These are phyloP conservation scores for Phanerodontia chrysosporium DNA, from an alignment of 768 basidiomycete species.

Conservation along the genomic window DNA sequence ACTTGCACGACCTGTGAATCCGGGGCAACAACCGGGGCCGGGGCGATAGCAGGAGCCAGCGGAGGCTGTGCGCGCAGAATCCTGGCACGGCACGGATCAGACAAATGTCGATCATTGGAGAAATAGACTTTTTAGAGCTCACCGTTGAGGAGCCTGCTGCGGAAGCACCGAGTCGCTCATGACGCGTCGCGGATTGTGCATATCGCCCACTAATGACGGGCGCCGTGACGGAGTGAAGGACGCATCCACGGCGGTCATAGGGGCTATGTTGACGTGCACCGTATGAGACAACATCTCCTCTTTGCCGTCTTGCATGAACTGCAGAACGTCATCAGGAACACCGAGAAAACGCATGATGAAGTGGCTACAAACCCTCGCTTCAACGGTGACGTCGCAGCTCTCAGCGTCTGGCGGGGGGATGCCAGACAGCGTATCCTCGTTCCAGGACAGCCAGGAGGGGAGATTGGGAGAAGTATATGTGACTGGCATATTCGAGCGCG, in stretches of 20 bases:
- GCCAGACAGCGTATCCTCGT: slow-evolving; percentile 77
- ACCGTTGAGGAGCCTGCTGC: slow-evolving; percentile 30
- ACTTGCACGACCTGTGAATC: slow-evolving; percentile 78
- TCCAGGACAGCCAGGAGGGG: slow-evolving; percentile 88
- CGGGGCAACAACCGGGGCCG: slow-evolving; percentile 36
- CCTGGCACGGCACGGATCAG: slow-evolving; percentile 13
- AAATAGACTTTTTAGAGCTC: background rate
- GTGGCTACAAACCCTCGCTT: slow-evolving; percentile 58
- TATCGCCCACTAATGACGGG: slow-evolving; percentile 43
- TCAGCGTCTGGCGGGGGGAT: slow-evolving; percentile 74
- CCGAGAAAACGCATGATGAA: background rate
- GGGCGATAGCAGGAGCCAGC: slow-evolving; percentile 26
- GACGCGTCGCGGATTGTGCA: slow-evolving; percentile 38
- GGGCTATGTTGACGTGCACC: slow-evolving; percentile 71
- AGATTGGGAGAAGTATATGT: slow-evolving; percentile 75
- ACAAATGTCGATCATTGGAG: background rate
- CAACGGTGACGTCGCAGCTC: slow-evolving; percentile 68
- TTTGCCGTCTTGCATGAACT: slow-evolving; percentile 73
- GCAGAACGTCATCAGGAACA: slow-evolving; percentile 15
- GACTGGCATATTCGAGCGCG: slow-evolving; percentile 75
- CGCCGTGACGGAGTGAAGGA: slow-evolving; percentile 41
- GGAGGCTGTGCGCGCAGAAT: slow-evolving; percentile 29
- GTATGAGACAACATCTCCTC: slow-evolving; percentile 65
- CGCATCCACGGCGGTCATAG: slow-evolving; percentile 48
- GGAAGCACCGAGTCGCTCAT: slow-evolving; percentile 35